Base-by-base conservation (phyloP, 108 stramenopile genomes). In the Fragilaria crotonensis region DNA sequence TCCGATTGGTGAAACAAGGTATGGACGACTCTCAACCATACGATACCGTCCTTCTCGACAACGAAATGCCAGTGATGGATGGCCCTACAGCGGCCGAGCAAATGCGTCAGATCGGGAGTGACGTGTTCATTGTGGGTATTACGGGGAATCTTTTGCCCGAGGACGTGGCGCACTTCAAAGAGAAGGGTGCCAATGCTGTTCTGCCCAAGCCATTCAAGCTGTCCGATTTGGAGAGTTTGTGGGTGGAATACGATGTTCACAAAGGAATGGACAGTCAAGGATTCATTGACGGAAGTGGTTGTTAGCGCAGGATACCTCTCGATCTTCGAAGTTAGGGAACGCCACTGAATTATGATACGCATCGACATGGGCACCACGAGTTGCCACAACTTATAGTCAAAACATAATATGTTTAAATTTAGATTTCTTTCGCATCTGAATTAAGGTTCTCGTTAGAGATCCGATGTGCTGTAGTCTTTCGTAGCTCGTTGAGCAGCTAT, bases 401-500 rank as follows among this genome's bases (percentile, higher is more conserved):
- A n/a, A n/a, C n/a, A n/a, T n/a, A n/a, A n/a, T n/a, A n/a, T n/a
- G n/a, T n/a, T n/a, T n/a, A n/a, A n/a, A n/a, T n/a, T n/a, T n/a
- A n/a, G n/a, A n/a, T n/a, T n/a, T n/a, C n/a, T n/a, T n/a, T n/a
- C n/a, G n/a, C n/a, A n/a, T n/a, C n/a, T n/a, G n/a, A n/a, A n/a
- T n/a, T n/a, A n/a, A n/a, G n/a, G n/a, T n/a, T n/a, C n/a, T n/a
- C n/a, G n/a, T n/a, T n/a, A n/a, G n/a, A n/a, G n/a, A n/a, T n/a
- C n/a, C n/a, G n/a, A n/a, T n/a, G n/a, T n/a, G n/a, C n/a, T n/a
- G n/a, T n/a, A n/a, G n/a, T n/a, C n/a, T n/a, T n/a, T n/a, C n/a
- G 76, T 78, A 1, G 78, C 76, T 31, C 70, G 60, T 70, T 88
- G 87, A 28, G 93, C 93, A 7, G 84, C 80, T 23, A 89, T 72